Percentiles rank a stretch among this genome's conserved stretches.
Conservation (phyloP, 371 early-diverging fungal genomes). For the Mucor mucedo region DNA sequence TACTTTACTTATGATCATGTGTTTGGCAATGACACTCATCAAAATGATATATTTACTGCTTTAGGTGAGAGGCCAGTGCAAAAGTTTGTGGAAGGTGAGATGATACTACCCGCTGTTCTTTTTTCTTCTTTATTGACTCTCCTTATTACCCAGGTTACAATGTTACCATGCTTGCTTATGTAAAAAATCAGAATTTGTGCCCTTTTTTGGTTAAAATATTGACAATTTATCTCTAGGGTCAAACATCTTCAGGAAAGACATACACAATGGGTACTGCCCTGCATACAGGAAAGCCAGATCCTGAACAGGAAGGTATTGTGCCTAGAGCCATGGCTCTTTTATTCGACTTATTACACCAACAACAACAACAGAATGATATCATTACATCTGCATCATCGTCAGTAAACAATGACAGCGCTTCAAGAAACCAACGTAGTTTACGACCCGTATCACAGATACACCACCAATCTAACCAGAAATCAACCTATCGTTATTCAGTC, state of each 20-base stretch:
- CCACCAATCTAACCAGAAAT: slow-evolving; percentile 16
- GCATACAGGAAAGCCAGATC: slow-evolving; percentile 65
- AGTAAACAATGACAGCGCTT: neutral
- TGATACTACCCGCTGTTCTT: neutral
- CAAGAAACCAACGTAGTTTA: slow-evolving; percentile 12
- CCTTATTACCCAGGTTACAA: slow-evolving; percentile 73
- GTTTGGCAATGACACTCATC: slow-evolving; percentile 45
- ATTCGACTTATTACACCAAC: slow-evolving; percentile 62
- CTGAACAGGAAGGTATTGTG: slow-evolving; percentile 80
- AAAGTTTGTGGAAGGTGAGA: slow-evolving; percentile 51
- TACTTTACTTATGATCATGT: slow-evolving; percentile 56
- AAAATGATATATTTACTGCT: slow-evolving; percentile 46
- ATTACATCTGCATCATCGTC: slow-evolving; percentile 33
- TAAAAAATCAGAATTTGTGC: slow-evolving; percentile 58
- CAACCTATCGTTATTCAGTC: slow-evolving; percentile 49
- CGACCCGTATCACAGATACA: slow-evolving; percentile 14
- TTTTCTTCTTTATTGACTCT: neutral
- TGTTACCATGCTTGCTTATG: slow-evolving; percentile 98
- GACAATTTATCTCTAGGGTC: slow-evolving; percentile 50
- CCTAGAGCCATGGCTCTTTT: slow-evolving; percentile 88
- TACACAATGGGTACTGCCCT: slow-evolving; percentile 97
- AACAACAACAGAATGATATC: slow-evolving; percentile 26
- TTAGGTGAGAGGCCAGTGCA: slow-evolving; percentile 43
- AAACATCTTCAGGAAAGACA: slow-evolving; percentile 98
- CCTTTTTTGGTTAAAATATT: neutral